Conservation (phyloP, 2,329 filamentous ascomycete species). For the Microcyclospora pomicola region DNA sequence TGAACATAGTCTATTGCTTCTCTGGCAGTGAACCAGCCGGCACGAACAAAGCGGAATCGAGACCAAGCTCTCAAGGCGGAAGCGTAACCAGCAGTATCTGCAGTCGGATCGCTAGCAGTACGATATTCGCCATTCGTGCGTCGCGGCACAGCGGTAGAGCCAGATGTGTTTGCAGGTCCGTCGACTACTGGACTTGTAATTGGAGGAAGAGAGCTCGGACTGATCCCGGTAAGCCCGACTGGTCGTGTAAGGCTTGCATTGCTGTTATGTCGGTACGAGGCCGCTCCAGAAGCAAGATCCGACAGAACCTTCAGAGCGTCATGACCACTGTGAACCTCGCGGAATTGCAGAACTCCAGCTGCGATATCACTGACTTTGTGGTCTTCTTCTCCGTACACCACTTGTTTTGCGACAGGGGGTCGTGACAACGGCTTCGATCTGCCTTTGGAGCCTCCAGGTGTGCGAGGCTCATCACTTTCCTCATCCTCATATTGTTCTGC, state of each 20-base stretch:
- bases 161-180: constrained; percentile 9
- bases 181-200: constrained; percentile 14
- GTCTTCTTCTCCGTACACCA: constrained; percentile 35
- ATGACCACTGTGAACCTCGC: constrained; percentile 75
- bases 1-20: constrained; percentile 90
- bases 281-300: constrained; percentile 47
- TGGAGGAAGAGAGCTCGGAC: constrained; percentile 9
- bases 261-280: constrained; percentile 29
- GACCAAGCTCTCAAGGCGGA: constrained; percentile 79
- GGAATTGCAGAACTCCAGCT: constrained; percentile 44
- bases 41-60: constrained; percentile 83
- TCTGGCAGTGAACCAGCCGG: constrained; percentile 87
- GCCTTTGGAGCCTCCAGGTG: constrained; percentile 52
- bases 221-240: constrained; percentile 11
- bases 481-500: constrained; percentile 28
- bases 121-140: constrained; percentile 3
- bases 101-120: constrained; percentile 6
- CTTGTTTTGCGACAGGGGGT: constrained; percentile 31
- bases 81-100: constrained; percentile 27
- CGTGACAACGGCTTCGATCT: constrained; percentile 52
- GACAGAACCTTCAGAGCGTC: constrained; percentile 86
- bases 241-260: constrained; percentile 11
- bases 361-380: constrained; percentile 46
- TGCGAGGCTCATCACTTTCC: constrained; percentile 46
- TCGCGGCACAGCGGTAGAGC: constrained; percentile 6